Evolutionary conservation across 192 early-diverging fungal genomes (phyloP).

Genomic region (Coemansia sp.): DNA sequence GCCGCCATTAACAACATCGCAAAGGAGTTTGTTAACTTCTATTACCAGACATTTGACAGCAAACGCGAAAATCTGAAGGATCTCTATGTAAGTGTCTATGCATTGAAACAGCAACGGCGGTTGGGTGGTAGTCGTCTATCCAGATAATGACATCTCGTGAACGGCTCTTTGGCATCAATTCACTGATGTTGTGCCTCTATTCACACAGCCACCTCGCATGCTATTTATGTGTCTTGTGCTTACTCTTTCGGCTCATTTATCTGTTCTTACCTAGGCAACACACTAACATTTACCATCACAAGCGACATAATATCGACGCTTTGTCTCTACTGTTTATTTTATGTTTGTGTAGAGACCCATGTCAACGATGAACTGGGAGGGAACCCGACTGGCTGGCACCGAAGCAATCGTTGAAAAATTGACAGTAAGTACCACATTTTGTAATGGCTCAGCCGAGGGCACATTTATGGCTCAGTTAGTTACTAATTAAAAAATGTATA

Average conservation of each 20-base stretch:
- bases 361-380: constrained; percentile 91
- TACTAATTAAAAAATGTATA: not conserved
- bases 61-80: constrained; percentile 61
- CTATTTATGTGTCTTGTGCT: too few species aligned
- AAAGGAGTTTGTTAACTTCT: constrained; percentile 76
- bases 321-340: not conserved
- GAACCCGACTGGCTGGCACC: constrained; percentile 59
- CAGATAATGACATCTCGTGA: too few species aligned
- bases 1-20: constrained; percentile 50
- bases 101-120: not conserved
- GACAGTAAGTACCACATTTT: constrained; percentile 46
- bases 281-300: not conserved
- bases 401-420: constrained; percentile 75
- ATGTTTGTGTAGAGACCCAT: constrained; percentile 57
- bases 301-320: not conserved
- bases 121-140: too few species aligned
- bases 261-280: too few species aligned
- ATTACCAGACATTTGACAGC: constrained; percentile 84
- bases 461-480: not conserved
- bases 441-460: not conserved
- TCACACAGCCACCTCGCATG: too few species aligned
- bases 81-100: constrained; percentile 73
- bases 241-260: not conserved
- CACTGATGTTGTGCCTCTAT: not conserved
- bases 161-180: not conserved